These are phyloP conservation scores for Beauveria medogensis DNA, from an alignment of 2,329 filamentous ascomycete species.

Conservation along the genomic window DNA sequence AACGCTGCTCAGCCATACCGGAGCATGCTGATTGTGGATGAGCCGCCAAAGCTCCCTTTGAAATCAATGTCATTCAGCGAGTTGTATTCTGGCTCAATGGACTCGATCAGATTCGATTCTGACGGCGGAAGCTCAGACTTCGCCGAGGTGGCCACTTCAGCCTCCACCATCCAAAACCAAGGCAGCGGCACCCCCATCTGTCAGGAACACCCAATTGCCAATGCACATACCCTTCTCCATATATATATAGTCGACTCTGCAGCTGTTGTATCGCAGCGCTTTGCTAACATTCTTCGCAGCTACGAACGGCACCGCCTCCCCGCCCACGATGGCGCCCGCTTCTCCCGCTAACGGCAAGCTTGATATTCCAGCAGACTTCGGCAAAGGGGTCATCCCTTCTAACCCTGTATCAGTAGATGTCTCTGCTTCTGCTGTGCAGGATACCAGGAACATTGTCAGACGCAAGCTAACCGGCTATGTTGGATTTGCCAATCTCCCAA, in stretches of 20 bases:
- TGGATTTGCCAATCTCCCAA: constrained; percentile 95
- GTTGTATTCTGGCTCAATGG: constrained; percentile 27
- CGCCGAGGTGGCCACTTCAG: not conserved
- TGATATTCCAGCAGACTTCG: constrained; percentile 21
- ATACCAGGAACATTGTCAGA: constrained; percentile 92
- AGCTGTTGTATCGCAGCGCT: not conserved
- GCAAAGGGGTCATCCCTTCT: constrained; percentile 28
- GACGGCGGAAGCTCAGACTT: constrained; percentile 14
- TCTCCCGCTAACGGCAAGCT: constrained; percentile 33
- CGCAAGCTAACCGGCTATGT: constrained; percentile 98
- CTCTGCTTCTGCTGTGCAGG: constrained; percentile 41
- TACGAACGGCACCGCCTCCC: constrained; percentile 37
- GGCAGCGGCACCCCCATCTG: constrained; percentile 18
- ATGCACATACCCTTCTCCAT: not conserved
- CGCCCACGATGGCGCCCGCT: constrained; percentile 34
- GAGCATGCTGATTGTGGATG: constrained; percentile 48
- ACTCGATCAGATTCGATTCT: constrained; percentile 13
- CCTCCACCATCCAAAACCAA: not conserved
- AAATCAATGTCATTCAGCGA: constrained; percentile 40
- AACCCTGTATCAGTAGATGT: constrained; percentile 25
- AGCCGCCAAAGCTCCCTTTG: constrained; percentile 36
- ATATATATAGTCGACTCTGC: not conserved
- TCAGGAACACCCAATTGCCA: constrained; percentile 25
- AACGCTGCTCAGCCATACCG: constrained; percentile 29
- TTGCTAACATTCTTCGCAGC: constrained; percentile 34